Base-by-base conservation (phyloP, 352 stramenopile genomes). In the Hyaloperonospora brassicae region DNA sequence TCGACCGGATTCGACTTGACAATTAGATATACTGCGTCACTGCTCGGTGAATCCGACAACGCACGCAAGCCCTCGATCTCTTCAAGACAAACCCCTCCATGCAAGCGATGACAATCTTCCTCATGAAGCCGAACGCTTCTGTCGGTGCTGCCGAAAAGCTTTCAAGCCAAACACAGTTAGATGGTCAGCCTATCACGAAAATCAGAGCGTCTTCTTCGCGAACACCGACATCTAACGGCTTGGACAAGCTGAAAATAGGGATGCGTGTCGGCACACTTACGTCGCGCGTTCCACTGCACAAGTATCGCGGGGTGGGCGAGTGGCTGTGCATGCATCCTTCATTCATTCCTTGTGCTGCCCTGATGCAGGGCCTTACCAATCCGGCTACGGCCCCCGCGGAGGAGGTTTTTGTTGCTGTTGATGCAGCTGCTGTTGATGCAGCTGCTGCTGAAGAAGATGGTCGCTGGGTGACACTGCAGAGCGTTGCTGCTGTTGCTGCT, bases 1-100 rank as follows among this genome's bases (percentile, higher is more conserved):
- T n/a, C n/a, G n/a, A n/a, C n/a, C n/a, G 79, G 90, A 56, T 69
- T 89, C 10, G 78, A 90, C 57, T 68, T 88, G 57, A 87, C 71
- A 0, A 76, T 90, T 41, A n/a, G 66, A 69, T 0, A 73, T 87
- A 54, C 47, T 87, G 2, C 67, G 62, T 8, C 82, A 89, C 47
- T 89, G 87, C 47, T 79, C 84, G 1, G 67, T 83, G 49, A 57
- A 11, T 93, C 12, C 10, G 12, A 23, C 14, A 22, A 42, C 12
- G 17, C 38, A 42, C 38, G 13, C 17, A 10, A 22, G 38, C 38
- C 21, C 13, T 42, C 14, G 17, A 42, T 42, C 38, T 13, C 3
- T 5, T 45, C 27, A 65, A 36, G 50, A 25, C 30, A 42, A 40
- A 8, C 7, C 3, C 27, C 27, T 31, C 7, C 27, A 7, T 8